Evolutionary conservation across 2,329 filamentous ascomycete species (phyloP).

Genomic region (Magnaporthales sp.): DNA sequence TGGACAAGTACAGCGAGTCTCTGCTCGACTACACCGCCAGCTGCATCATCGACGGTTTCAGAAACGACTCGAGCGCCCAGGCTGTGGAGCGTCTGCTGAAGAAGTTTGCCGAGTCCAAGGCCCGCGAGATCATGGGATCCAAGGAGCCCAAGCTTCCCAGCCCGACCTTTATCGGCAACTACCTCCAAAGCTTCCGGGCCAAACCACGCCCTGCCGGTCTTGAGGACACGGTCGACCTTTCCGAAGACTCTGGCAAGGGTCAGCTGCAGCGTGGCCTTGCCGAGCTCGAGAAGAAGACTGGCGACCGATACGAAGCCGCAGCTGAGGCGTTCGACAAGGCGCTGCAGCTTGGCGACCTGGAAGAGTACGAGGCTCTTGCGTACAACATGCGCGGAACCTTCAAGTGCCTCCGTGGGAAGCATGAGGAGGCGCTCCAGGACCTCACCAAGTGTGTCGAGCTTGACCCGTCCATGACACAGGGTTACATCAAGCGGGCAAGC

Average conservation of each 20-base stretch:
- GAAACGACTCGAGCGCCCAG: slow-evolving; percentile 80
- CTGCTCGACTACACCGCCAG: slow-evolving; percentile 96
- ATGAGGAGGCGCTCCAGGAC: slow-evolving; percentile 71
- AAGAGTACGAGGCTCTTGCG: slow-evolving; percentile 77
- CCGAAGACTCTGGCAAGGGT: slow-evolving; percentile 71
- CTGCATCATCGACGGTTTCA: slow-evolving; percentile 97
- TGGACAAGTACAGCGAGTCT: slow-evolving; percentile 84
- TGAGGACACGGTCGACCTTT: slow-evolving; percentile 70
- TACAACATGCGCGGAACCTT: slow-evolving; percentile 98
- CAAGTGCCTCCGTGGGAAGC: slow-evolving; percentile 84
- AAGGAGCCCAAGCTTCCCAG: slow-evolving; percentile 84
- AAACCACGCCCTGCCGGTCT: slow-evolving; percentile 73
- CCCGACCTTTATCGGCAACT: slow-evolving; percentile 95
- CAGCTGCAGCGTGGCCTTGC: slow-evolving; percentile 78
- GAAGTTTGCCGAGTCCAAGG: slow-evolving; percentile 93
- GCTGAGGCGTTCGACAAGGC: slow-evolving; percentile 80
- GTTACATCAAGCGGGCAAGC: slow-evolving; percentile 97
- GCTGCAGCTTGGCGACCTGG: slow-evolving; percentile 71
- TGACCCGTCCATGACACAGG: slow-evolving; percentile 81
- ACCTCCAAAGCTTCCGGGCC: slow-evolving; percentile 93
- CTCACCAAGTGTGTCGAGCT: slow-evolving; percentile 90
- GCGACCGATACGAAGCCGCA: slow-evolving; percentile 86
- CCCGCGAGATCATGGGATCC: slow-evolving; percentile 78
- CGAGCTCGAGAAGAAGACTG: slow-evolving; percentile 77
- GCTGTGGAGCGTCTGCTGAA: slow-evolving; percentile 90